Conservation (phyloP, 2,329 filamentous ascomycete species). For the Ophiostoma ips region DNA sequence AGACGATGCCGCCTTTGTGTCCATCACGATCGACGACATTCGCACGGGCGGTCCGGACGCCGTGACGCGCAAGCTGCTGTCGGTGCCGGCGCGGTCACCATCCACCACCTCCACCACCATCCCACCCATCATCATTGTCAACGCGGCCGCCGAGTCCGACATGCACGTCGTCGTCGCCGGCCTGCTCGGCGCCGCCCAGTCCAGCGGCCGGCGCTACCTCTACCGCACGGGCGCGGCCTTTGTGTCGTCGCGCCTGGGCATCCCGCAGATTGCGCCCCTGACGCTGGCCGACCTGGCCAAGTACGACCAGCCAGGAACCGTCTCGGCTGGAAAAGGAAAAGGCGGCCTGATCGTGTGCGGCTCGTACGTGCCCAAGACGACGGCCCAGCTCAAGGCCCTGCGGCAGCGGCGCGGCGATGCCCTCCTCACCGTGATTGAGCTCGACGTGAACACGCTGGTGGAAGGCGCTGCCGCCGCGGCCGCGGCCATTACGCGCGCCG, state of each 20-base stretch:
- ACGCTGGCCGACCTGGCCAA: background rate
- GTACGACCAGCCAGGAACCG: background rate
- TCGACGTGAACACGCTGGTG: slow-evolving; percentile 36
- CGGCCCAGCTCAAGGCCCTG: slow-evolving; percentile 29
- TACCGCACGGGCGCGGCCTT: slow-evolving; percentile 15
- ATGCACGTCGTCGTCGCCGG: slow-evolving; percentile 40
- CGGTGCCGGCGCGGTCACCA: slow-evolving; percentile 22
- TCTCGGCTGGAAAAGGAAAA: too few species aligned
- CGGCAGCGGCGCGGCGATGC: slow-evolving; percentile 28
- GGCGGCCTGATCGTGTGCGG: slow-evolving; percentile 1
- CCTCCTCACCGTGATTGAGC: slow-evolving; percentile 32
- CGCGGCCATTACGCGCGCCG: too few species aligned
- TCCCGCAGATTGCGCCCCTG: background rate
- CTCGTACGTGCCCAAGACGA: slow-evolving; percentile 5
- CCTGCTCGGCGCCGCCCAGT: slow-evolving; percentile 22
- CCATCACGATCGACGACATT: slow-evolving; percentile 34
- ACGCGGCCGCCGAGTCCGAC: slow-evolving; percentile 34
- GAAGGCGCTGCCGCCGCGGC: too few species aligned
- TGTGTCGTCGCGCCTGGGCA: slow-evolving; percentile 1
- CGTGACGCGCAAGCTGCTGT: slow-evolving; percentile 25
- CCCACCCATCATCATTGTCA: slow-evolving; percentile 29
- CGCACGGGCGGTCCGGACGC: slow-evolving; percentile 25
- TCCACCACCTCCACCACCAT: slow-evolving; percentile 22
- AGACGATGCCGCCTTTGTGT: slow-evolving; percentile 10
- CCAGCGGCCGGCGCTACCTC: slow-evolving; percentile 20